phyloP scores from a whole-genome alignment of 805 yeast genomes.

The Grigorovia transvaalensis region DNA sequence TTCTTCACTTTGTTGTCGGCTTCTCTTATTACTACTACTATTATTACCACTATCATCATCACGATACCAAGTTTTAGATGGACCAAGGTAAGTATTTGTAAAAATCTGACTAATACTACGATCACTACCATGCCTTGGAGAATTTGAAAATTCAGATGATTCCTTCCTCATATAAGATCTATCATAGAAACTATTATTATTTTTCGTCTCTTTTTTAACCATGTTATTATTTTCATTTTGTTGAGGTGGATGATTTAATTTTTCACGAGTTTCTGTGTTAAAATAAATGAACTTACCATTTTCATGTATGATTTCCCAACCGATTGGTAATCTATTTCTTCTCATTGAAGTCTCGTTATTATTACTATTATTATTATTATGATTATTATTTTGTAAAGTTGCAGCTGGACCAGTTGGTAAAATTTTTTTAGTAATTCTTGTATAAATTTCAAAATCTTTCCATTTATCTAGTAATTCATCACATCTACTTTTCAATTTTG shows the following conservation, averaged over 20 bases:
- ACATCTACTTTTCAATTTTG: slow-evolving; percentile 23
- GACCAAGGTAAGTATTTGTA: neutral
- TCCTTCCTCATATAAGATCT: neutral
- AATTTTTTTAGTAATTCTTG: slow-evolving; percentile 61
- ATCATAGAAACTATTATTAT: neutral
- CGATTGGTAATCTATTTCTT: slow-evolving; percentile 26
- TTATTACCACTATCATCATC: neutral
- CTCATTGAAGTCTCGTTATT: slow-evolving; percentile 8
- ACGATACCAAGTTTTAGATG: neutral
- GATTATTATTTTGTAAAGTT: too few species aligned
- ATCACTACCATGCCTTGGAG: neutral
- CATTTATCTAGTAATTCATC: slow-evolving; percentile 48
- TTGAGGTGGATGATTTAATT: slow-evolving; percentile 24
- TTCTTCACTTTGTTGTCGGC: slow-evolving; percentile 19
- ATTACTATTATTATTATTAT: neutral
- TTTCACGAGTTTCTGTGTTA: slow-evolving; percentile 24
- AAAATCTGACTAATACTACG: neutral
- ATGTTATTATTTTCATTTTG: neutral
- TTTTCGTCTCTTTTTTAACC: neutral
- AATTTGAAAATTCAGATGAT: neutral
- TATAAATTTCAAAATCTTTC: slow-evolving; percentile 70
- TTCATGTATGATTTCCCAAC: slow-evolving; percentile 28
- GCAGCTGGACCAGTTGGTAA: neutral
- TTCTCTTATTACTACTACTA: slow-evolving; percentile 13
- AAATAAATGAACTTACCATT: slow-evolving; percentile 27